Evolutionary conservation across 2,329 filamentous ascomycete species (phyloP).

Genomic region (Chaetomium olivaceum): DNA sequence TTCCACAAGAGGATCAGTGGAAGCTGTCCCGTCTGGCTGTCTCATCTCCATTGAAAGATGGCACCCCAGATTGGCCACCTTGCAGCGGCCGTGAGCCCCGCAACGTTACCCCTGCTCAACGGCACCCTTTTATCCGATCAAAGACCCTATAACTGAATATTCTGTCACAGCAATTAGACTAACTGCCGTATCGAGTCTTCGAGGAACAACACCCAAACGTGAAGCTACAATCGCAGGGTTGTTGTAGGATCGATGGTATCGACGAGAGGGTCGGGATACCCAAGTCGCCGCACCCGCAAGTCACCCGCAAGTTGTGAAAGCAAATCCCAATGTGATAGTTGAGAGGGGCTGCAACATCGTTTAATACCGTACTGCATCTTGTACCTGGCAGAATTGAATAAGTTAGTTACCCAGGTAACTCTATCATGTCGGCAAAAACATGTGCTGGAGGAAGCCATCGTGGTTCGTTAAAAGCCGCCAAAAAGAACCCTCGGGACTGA

Average conservation of each 20-base stretch:
- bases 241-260: background rate
- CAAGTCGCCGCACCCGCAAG: background rate
- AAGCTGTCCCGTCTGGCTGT: conserved; percentile 15
- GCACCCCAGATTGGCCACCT: conserved; percentile 25
- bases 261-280: background rate
- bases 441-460: background rate
- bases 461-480: background rate
- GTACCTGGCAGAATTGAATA: background rate
- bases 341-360: background rate
- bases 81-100: conserved; percentile 6
- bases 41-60: conserved; percentile 11
- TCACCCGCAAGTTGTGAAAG: background rate
- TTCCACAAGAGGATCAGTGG: background rate
- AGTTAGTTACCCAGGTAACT: background rate
- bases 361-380: background rate
- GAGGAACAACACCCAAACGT: background rate
- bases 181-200: background rate
- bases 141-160: background rate
- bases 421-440: background rate
- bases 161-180: too few species aligned
- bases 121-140: conserved; percentile 2
- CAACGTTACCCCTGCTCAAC: conserved; percentile 2
- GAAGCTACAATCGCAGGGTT: background rate
- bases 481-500: background rate
- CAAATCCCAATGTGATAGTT: background rate